Percentiles rank a stretch among this genome's conserved stretches.
Conservation (phyloP, 352 stramenopile genomes). For the Globisporangium okanoganense region DNA sequence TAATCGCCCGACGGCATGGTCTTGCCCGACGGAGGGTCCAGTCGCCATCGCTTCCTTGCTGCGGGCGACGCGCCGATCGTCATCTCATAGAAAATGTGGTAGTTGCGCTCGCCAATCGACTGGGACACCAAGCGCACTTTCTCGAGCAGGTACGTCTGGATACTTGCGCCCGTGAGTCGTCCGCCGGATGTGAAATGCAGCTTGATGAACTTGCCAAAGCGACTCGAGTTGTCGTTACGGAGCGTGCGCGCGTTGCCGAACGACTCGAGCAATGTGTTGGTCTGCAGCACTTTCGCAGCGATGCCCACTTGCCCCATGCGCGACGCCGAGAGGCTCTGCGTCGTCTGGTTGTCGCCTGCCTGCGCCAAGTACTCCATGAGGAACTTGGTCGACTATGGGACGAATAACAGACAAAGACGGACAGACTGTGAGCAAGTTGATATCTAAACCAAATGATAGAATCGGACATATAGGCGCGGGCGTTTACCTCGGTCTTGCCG, state of each 20-base stretch:
- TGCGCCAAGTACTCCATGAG: conserved; percentile 86
- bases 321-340: conserved; percentile 39
- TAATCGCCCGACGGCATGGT: conserved; percentile 37
- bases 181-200: conserved; percentile 80
- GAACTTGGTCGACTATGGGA: conserved; percentile 88
- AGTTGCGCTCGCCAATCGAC: conserved; percentile 78
- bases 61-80: conserved; percentile 45
- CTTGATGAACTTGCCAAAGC: conserved; percentile 92
- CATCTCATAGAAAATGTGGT: conserved; percentile 89
- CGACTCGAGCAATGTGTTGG: conserved; percentile 87
- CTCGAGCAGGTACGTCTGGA: conserved; percentile 94
- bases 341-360: conserved; percentile 69
- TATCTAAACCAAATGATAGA: no score
- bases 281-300: conserved; percentile 88
- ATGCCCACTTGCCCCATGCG: conserved; percentile 35
- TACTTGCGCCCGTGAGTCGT: conserved; percentile 74
- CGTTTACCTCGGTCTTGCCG: conserved; percentile 90
- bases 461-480: no score
- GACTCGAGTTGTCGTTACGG: conserved; percentile 90
- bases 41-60: conserved; percentile 50
- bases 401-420: no score
- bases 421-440: no score
- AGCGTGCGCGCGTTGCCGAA: conserved; percentile 88
- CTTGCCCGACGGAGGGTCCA: conserved; percentile 46
- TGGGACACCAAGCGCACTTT: conserved; percentile 90